phyloP scores from a whole-genome alignment of 306 rosid genomes.

The Cotoneaster glaucophyllus region DNA sequence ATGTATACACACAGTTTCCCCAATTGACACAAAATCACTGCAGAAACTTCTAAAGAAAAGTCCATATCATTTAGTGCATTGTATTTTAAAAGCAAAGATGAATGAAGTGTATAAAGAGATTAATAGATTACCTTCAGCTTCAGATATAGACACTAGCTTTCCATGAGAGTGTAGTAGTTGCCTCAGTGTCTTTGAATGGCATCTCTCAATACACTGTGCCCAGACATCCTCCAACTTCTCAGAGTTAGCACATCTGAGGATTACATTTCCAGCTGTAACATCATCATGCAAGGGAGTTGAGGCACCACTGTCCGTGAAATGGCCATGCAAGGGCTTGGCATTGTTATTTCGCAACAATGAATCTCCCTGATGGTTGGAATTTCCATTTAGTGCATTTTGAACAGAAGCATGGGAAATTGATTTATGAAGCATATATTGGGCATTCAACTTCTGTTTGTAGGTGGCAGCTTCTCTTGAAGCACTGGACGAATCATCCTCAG shows the following conservation, averaged over 20 bases:
- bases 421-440: slow-evolving; percentile 46
- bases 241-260: slow-evolving; percentile 52
- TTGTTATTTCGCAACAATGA: slow-evolving; percentile 37
- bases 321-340: slow-evolving; percentile 47
- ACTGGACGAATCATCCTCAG: slow-evolving; percentile 79
- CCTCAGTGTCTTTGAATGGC: slow-evolving; percentile 90
- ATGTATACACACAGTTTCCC: not conserved
- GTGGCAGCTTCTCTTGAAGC: slow-evolving; percentile 58
- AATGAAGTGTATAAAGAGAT: slow-evolving; percentile 11
- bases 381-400: slow-evolving; percentile 35
- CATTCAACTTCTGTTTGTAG: slow-evolving; percentile 45
- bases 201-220: slow-evolving; percentile 69
- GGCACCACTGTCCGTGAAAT: slow-evolving; percentile 40
- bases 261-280: slow-evolving; percentile 42
- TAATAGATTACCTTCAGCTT: slow-evolving; percentile 67
- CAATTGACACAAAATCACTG: not conserved
- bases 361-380: slow-evolving; percentile 38
- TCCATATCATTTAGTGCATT: not conserved
- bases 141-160: slow-evolving; percentile 87
- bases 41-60: slow-evolving; percentile 3
- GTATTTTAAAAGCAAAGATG: not conserved
- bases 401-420: slow-evolving; percentile 46
- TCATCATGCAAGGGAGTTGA: slow-evolving; percentile 53
- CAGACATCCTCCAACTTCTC: slow-evolving; percentile 68
- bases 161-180: slow-evolving; percentile 78